A percentile compares a stretch with the other conserved stretches of the same genome.
These are phyloP conservation scores for Arthromyces matolae DNA, from an alignment of 768 basidiomycete species.

Conservation along the genomic window DNA sequence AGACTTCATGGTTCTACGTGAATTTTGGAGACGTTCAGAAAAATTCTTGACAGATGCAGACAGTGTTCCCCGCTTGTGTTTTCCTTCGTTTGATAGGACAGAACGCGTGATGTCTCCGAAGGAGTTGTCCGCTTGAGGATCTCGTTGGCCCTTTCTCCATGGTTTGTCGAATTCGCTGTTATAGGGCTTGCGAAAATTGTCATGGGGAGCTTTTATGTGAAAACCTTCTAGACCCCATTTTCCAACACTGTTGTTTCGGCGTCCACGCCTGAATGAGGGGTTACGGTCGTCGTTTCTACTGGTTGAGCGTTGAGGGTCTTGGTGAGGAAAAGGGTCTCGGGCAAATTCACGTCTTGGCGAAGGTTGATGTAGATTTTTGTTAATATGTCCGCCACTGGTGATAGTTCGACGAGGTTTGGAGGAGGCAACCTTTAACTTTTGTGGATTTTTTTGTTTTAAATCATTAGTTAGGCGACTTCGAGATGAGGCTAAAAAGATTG, in stretches of 20 bases:
- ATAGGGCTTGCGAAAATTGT: no score
- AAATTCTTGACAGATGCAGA: no score
- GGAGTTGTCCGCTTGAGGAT: neutral
- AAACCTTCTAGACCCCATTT: slow-evolving; percentile 3
- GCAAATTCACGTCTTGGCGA: slow-evolving; percentile 7
- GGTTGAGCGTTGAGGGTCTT: neutral
- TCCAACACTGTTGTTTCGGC: slow-evolving; percentile 1
- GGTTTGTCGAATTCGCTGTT: no score
- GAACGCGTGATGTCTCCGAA: neutral
- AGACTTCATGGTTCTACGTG: no score
- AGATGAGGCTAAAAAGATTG: slow-evolving; percentile 10
- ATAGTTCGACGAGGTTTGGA: neutral
- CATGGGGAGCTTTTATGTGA: no score
- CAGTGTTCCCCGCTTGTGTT: neutral
- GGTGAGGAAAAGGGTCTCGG: slow-evolving; percentile 15
- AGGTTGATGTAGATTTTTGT: neutral
- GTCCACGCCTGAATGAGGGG: slow-evolving; percentile 9
- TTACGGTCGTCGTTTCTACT: neutral
- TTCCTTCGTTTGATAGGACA: neutral
- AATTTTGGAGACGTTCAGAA: no score
- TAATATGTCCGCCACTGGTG: neutral
- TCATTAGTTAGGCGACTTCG: slow-evolving; percentile 15
- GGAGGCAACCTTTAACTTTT: no score
- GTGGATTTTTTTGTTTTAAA: slow-evolving; percentile 7
- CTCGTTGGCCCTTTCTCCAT: no score